phyloP scores from a whole-genome alignment of 1,284 basidiomycete genomes.

The Peniophora sp. region DNA sequence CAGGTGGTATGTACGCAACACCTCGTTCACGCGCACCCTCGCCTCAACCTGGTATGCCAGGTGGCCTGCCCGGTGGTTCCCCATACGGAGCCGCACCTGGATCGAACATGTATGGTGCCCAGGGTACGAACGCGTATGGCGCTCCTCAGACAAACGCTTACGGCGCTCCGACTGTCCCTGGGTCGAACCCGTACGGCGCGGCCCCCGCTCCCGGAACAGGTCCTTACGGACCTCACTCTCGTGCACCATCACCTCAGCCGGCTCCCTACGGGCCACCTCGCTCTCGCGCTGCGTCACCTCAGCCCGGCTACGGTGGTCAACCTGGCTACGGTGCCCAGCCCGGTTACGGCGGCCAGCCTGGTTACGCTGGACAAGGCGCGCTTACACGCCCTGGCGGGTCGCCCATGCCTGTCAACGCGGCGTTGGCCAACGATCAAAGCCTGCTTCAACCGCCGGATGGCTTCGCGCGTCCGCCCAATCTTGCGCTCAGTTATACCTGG shows the following conservation, averaged over 20 bases:
- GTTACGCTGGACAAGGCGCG: conserved; percentile 3
- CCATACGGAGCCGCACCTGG: not conserved
- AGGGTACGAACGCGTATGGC: too few species aligned
- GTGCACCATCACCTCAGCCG: conserved; percentile 27
- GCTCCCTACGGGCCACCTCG: conserved; percentile 9
- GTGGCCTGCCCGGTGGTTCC: not conserved
- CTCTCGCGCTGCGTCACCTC: not conserved
- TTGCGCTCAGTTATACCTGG: conserved; percentile 55
- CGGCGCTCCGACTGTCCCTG: conserved; percentile 5
- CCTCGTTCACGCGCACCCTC: conserved; percentile 7
- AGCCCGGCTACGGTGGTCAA: not conserved
- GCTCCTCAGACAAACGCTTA: not conserved
- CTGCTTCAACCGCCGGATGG: conserved; percentile 55
- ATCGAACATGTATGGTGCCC: not conserved
- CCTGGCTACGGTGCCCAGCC: conserved; percentile 4
- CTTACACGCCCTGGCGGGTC: conserved; percentile 13
- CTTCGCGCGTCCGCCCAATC: conserved; percentile 62
- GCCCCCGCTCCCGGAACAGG: conserved; percentile 3
- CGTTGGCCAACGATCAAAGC: conserved; percentile 28
- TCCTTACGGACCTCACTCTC: conserved; percentile 28
- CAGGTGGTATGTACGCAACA: not conserved
- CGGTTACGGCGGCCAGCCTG: conserved; percentile 3
- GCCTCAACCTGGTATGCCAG: not conserved
- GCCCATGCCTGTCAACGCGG: conserved; percentile 15
- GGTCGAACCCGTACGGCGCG: conserved; percentile 3